Evolutionary conservation across 164 flowering plant species (phyloP), one percentile per base, ranked within the genome.

Genomic region (Magnolia sinica): DNA sequence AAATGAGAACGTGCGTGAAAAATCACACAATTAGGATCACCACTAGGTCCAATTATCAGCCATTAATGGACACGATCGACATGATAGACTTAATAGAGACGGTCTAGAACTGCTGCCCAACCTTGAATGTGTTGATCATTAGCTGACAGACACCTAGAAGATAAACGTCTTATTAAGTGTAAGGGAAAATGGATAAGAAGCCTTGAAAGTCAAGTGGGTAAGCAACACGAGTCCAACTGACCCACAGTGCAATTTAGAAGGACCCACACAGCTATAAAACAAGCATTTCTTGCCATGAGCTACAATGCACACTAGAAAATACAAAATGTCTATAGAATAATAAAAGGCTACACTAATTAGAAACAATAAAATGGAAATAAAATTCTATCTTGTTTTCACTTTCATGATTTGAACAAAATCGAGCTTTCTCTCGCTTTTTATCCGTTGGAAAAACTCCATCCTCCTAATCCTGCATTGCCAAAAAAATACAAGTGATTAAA

Each of bases 331-430:
- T 68, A 16, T 64, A 31, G 61, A 55, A 55, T 27, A 31, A 29
- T 68, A 68, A 68, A 68, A 68, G 50, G 71, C 31, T 68, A 31
- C 20, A 29, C 71, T 68, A 68, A 68, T 66, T 49, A 65, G 27
- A 74, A 64, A 64, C 50, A 65, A 11, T 65, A 75, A 67, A 66
- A 51, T 24, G 45, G 67, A 75, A 75, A 67, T 23, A 16, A 55
- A 51, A 68, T 52, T 75, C 71, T 64, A 74, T 65, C 24, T 75
- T 50, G 67, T 16, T 68, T 75, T 51, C 29, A 14, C 64, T 52
- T 68, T 52, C 49, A 5, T 22, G 65, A 66, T 75, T 67, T 52
- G 45, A 52, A 68, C 72, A 75, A 50, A 67, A 51, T 75, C 71
- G 31, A 67, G 66, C 51, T 20, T 22, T 50, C 65, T 75, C 66